These are phyloP conservation scores for Triticum monococcum DNA, from an alignment of 176 grass and related monocot species.

Conservation along the genomic window DNA sequence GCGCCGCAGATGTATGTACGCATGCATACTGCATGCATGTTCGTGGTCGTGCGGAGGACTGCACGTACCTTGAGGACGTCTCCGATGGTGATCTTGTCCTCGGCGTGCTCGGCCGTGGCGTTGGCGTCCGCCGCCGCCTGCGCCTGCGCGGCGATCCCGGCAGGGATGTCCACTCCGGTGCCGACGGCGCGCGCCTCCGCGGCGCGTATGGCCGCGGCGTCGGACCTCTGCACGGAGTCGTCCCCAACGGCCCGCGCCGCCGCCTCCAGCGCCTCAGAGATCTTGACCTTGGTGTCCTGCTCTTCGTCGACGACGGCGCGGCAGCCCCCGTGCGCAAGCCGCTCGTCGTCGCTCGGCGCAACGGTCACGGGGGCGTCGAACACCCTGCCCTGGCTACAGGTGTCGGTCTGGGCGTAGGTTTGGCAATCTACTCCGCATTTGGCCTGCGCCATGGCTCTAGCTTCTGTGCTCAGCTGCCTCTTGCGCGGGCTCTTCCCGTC, in stretches of 20 bases:
- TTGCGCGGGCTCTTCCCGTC: not conserved
- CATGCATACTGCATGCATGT: too few species aligned
- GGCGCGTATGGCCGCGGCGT: conserved; percentile 52
- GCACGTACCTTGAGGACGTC: conserved; percentile 55
- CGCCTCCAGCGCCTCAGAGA: conserved; percentile 20
- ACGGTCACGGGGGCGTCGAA: conserved; percentile 35
- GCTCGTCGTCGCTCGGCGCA: conserved; percentile 38
- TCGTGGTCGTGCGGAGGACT: not conserved
- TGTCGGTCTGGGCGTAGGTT: not conserved
- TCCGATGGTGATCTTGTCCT: conserved; percentile 43
- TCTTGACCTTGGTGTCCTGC: conserved; percentile 25
- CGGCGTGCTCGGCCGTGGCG: not conserved
- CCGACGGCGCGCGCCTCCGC: conserved; percentile 49
- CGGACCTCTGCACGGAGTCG: conserved; percentile 14
- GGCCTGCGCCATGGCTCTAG: conserved; percentile 27
- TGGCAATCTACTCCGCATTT: not conserved
- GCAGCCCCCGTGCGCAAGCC: conserved; percentile 27
- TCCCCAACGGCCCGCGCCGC: not conserved
- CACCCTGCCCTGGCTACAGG: conserved; percentile 32
- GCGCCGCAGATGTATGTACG: not conserved
- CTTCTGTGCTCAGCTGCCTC: not conserved
- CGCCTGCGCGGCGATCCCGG: conserved; percentile 48
- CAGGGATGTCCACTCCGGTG: not conserved
- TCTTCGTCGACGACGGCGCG: conserved; percentile 16
- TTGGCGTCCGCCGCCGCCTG: conserved; percentile 45